Evolutionary conservation across 495 filamentous ascomycete species (phyloP).

Genomic region (Podospora pseudocomata): DNA sequence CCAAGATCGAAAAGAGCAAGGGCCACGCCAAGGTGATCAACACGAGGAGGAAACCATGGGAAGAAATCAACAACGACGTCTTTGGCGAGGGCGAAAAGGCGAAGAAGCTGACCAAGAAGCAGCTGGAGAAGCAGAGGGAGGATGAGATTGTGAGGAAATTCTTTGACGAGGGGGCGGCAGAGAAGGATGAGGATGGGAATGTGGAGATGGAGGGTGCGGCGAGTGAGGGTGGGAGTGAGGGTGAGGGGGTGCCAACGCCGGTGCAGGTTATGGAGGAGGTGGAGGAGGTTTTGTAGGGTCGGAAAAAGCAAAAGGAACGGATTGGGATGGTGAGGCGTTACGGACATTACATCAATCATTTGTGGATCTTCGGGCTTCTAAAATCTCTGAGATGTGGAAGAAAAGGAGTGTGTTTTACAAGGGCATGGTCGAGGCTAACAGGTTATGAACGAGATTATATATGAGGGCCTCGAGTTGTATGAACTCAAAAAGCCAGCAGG

Average conservation of each 20-base stretch:
- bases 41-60: conserved; percentile 53
- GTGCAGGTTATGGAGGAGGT: conserved; percentile 23
- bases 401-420: too few relatives aligned
- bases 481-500: too few relatives aligned
- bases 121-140: conserved; percentile 19
- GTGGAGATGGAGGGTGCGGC: conserved; percentile 25
- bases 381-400: background rate
- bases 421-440: too few relatives aligned
- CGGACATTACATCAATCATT: background rate
- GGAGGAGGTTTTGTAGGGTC: conserved; percentile 25
- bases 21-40: conserved; percentile 58
- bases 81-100: conserved; percentile 1
- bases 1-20: conserved; percentile 66
- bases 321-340: background rate
- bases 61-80: conserved; percentile 53
- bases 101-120: conserved; percentile 21
- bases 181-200: conserved; percentile 24
- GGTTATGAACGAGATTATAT: background rate
- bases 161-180: conserved; percentile 8
- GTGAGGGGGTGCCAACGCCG: background rate
- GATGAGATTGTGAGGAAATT: conserved; percentile 26
- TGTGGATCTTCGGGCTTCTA: background rate
- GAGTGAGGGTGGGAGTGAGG: background rate
- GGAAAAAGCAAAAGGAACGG: conserved; percentile 1
- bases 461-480: background rate